phyloP scores from a whole-genome alignment of 495 filamentous ascomycete species.

The Mytilinidion resinicola region DNA sequence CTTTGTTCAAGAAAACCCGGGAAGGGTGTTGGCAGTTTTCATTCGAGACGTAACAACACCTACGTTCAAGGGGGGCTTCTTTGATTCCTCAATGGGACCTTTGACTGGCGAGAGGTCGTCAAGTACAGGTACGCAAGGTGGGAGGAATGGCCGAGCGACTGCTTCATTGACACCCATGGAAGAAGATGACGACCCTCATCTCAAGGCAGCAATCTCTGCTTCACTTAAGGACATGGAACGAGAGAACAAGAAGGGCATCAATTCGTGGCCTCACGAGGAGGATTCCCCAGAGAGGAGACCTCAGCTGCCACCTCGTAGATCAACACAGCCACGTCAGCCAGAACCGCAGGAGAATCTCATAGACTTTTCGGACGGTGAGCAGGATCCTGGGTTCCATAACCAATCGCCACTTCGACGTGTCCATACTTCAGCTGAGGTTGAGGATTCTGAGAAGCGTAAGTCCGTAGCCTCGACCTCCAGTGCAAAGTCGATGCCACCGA shows the following conservation, averaged over 20 bases:
- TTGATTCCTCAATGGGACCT: constrained; percentile 59
- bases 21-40: constrained; percentile 75
- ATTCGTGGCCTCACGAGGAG: constrained; percentile 21
- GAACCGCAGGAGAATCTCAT: constrained; percentile 29
- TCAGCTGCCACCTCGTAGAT: constrained; percentile 24
- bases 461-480: constrained; percentile 14
- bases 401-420: constrained; percentile 3
- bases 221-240: constrained; percentile 35
- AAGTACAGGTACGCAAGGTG: constrained; percentile 7
- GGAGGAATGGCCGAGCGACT: not conserved
- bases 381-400: not conserved
- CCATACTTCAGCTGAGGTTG: constrained; percentile 6
- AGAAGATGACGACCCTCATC: constrained; percentile 35
- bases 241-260: constrained; percentile 23
- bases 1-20: constrained; percentile 74
- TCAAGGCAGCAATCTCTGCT: constrained; percentile 36
- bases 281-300: constrained; percentile 25
- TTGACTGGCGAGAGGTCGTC: constrained; percentile 30
- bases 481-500: constrained; percentile 25
- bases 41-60: constrained; percentile 90
- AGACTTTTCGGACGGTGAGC: constrained; percentile 32
- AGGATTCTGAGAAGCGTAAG: constrained; percentile 1
- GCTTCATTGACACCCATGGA: constrained; percentile 5
- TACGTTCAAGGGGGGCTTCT: constrained; percentile 55
- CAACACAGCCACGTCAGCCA: constrained; percentile 11